Percentiles rank a stretch among this genome's conserved stretches.
Conservation (phyloP, 2,329 filamentous ascomycete species). For the Rhytidhysteron rufulum region DNA sequence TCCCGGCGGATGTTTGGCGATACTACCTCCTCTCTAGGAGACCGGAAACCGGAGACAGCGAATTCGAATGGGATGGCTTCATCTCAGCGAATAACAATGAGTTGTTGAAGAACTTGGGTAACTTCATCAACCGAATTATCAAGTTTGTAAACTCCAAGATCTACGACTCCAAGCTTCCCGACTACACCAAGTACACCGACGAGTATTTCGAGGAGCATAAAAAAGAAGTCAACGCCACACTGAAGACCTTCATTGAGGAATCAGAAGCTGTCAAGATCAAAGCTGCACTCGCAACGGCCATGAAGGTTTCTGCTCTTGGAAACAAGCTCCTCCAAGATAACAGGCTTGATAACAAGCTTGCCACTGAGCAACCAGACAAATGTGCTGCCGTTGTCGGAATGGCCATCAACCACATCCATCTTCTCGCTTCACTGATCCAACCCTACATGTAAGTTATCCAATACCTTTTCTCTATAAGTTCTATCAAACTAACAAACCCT, state of each 20-base stretch:
- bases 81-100: constrained; percentile 85
- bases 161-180: constrained; percentile 66
- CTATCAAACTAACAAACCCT: constrained; percentile 5
- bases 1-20: constrained; percentile 84
- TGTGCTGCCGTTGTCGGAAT: constrained; percentile 66
- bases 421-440: constrained; percentile 72
- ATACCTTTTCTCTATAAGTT: not conserved
- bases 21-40: constrained; percentile 85
- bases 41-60: constrained; percentile 79
- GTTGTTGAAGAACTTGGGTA: constrained; percentile 70
- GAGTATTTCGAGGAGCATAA: constrained; percentile 42
- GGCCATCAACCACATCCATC: constrained; percentile 78
- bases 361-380: constrained; percentile 55
- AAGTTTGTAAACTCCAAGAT: constrained; percentile 69
- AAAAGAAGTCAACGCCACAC: constrained; percentile 61
- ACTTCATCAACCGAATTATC: constrained; percentile 55
- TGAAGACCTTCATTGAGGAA: constrained; percentile 64
- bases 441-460: constrained; percentile 64
- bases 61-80: constrained; percentile 87
- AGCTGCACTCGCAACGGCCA: constrained; percentile 60
- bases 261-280: constrained; percentile 71
- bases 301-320: constrained; percentile 61
- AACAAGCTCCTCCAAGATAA: constrained; percentile 55
- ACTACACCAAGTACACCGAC: constrained; percentile 55
- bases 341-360: constrained; percentile 59